phyloP scores from a whole-genome alignment of 306 rosid genomes.

The Luffa acutangula region DNA sequence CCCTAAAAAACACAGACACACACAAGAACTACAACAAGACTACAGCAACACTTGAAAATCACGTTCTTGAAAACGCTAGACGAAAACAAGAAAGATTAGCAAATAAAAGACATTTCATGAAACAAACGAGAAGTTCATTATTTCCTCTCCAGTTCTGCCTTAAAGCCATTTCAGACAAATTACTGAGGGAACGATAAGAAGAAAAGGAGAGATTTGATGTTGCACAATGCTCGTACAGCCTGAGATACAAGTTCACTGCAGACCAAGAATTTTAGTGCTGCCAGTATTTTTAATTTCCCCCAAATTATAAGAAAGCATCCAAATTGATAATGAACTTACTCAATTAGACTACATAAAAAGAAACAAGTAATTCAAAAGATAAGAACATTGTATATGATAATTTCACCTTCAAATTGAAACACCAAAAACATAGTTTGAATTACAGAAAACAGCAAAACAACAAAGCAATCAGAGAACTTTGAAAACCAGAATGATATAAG shows the following conservation, averaged over 20 bases:
- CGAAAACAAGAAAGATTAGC: neutral
- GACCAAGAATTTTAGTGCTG: conserved; percentile 26
- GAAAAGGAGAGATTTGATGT: conserved; percentile 6
- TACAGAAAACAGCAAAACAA: neutral
- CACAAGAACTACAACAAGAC: neutral
- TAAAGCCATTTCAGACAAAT: neutral
- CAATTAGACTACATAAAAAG: neutral
- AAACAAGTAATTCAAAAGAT: neutral
- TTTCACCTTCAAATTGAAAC: neutral
- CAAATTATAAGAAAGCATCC: neutral
- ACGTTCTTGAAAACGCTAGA: neutral
- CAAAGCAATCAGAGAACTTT: conserved; percentile 50
- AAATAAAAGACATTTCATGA: neutral
- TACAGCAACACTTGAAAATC: neutral
- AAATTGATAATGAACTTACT: neutral
- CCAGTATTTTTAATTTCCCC: neutral
- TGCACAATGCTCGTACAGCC: conserved; percentile 37
- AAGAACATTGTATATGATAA: neutral
- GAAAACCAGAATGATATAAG: conserved; percentile 22
- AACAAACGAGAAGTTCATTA: neutral
- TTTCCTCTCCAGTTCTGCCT: neutral
- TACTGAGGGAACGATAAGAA: neutral
- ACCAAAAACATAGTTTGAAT: neutral
- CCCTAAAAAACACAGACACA: neutral
- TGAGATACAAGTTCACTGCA: conserved; percentile 13